Evolutionary conservation across 257 asterid species (phyloP).

Genomic region (Primulina huaijiensis): DNA sequence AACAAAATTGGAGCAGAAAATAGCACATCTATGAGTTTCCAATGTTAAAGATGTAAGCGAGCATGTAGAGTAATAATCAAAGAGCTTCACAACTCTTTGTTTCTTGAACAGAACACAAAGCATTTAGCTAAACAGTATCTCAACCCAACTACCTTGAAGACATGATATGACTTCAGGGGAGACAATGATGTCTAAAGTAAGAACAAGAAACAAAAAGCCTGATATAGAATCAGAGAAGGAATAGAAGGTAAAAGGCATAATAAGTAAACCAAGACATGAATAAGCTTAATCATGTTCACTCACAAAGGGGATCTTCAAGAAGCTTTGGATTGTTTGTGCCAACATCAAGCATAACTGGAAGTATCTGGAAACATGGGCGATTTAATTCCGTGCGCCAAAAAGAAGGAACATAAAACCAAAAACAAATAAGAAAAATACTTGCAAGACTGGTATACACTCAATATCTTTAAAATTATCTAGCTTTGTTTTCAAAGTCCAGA

Average conservation of each 20-base stretch:
- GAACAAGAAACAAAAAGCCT: slow-evolving; percentile 20
- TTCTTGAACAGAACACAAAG: slow-evolving; percentile 19
- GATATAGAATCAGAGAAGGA: slow-evolving; percentile 15
- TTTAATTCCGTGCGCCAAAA: slow-evolving; percentile 15
- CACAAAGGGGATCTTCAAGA: slow-evolving; percentile 89
- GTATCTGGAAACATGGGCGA: slow-evolving; percentile 50
- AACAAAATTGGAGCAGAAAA: slow-evolving; percentile 6
- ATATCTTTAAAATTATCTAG: slow-evolving; percentile 17
- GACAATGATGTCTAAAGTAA: slow-evolving; percentile 5
- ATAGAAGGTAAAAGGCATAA: slow-evolving; percentile 17
- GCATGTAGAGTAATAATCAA: background rate
- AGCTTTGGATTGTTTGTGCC: slow-evolving; percentile 96
- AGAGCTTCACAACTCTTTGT: background rate
- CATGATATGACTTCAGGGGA: background rate
- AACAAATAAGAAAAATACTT: slow-evolving; percentile 5
- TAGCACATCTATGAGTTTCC: slow-evolving; percentile 20
- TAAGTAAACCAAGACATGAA: slow-evolving; percentile 10
- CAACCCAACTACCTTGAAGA: background rate
- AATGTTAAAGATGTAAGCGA: background rate
- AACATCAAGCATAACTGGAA: slow-evolving; percentile 98
- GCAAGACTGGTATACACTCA: background rate
- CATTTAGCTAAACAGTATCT: background rate
- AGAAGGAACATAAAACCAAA: slow-evolving; percentile 1
- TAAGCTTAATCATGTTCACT: slow-evolving; percentile 40
- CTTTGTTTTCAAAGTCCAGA: slow-evolving; percentile 14